These are phyloP conservation scores for Saccharomyces pastorianus DNA, from an alignment of 1,139 yeast genomes.

Conservation along the genomic window DNA sequence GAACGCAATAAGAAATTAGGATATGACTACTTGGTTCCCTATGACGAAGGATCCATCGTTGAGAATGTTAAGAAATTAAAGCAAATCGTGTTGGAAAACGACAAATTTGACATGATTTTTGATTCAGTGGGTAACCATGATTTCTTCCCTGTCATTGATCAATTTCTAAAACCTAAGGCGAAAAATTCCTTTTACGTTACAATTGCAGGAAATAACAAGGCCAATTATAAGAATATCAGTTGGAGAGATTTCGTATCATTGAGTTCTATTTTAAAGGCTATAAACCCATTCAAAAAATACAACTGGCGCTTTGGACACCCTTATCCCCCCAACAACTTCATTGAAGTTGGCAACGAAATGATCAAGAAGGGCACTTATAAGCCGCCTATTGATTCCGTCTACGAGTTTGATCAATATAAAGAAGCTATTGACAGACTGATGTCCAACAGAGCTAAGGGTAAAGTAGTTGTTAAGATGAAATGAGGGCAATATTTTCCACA, in stretches of 20 bases:
- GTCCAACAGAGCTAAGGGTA: constrained; percentile 51
- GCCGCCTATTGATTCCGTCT: constrained; percentile 47
- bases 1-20: constrained; percentile 42
- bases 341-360: constrained; percentile 34
- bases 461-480: constrained; percentile 38
- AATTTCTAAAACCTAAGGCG: constrained; percentile 36
- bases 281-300: constrained; percentile 37
- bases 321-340: constrained; percentile 21
- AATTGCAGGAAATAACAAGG: constrained; percentile 42
- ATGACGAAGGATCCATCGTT: constrained; percentile 34
- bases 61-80: constrained; percentile 32
- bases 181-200: constrained; percentile 42
- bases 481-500: not conserved
- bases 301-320: constrained; percentile 29
- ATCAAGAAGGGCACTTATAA: constrained; percentile 38
- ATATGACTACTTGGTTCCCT: constrained; percentile 46
- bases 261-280: not conserved
- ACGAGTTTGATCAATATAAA: constrained; percentile 41
- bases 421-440: constrained; percentile 43
- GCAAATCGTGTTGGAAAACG: constrained; percentile 27
- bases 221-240: constrained; percentile 18
- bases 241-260: not conserved
- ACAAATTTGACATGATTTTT: constrained; percentile 40
- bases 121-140: constrained; percentile 42
- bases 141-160: constrained; percentile 32